Evolutionary conservation across 805 yeast species (phyloP), one percentile per base, ranked within the genome.

Genomic region (Schizosaccharomyces japonicus): DNA sequence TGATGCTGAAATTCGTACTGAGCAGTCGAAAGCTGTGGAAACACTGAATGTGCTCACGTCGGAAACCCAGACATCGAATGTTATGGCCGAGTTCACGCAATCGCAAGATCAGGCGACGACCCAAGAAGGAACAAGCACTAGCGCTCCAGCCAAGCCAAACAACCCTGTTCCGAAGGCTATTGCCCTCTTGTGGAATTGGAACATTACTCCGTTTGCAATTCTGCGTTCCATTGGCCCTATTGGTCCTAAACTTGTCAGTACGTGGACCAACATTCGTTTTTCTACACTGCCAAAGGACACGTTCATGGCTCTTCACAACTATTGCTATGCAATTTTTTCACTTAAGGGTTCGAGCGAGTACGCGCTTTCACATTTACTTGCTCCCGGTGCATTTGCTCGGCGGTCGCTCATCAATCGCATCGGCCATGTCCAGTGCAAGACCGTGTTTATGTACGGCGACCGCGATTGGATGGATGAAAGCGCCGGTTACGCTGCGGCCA

Each of bases 341-440:
- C 78, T 81, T 5, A 72, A 68, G 3, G 98, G 98, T 0, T 80
- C 92, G 0, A 96, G 96, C 5, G 98, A 87, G 62, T 87, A 87
- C 59, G 76, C 87, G 67, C 65, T 90, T 53, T 80, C 82, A 53
- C 80, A 78, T 57, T 66, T 84, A 17, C 63, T 87, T 23, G 85
- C 82, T 0, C 93, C 95, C 5, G 98, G 96, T 2, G 96, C 94
- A 0, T 73, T 74, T 45, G 93, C 95, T 1, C 66, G 95, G 51
- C 64, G 70, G 54, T 93, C 96, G 1, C 63, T 87, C 48, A 59
- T 61, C 5, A 62, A 66, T 39, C 60, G 80, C 19, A 66, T 78
- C 11, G 61, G 69, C 28, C 62, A 67, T 21, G 60, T 78, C 7
- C 63, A 69, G 4, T 73, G 81, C 56, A 74, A 79, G 34, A 65